Conservation (phyloP, 2,329 filamentous ascomycete species). For the Colletotrichum higginsianum region DNA sequence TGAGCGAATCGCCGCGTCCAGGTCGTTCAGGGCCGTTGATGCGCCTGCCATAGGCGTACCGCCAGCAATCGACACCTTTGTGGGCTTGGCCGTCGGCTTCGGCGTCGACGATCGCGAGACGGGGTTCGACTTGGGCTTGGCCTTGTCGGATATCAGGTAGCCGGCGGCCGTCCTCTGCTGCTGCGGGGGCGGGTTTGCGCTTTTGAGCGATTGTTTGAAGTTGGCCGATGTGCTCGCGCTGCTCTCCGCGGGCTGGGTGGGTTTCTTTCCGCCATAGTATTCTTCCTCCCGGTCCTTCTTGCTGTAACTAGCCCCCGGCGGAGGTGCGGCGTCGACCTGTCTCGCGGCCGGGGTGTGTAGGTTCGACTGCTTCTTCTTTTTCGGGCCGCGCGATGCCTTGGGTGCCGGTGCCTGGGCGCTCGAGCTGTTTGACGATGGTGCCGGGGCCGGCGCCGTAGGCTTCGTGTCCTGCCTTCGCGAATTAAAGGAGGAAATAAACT, state of each 20-base stretch:
- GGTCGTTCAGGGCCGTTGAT: constrained; percentile 78
- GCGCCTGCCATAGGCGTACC: constrained; percentile 87
- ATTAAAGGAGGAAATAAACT: constrained; percentile 88
- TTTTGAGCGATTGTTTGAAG: constrained; percentile 48
- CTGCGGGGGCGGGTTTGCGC: constrained; percentile 43
- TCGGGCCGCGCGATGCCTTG: constrained; percentile 61
- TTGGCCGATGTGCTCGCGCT: constrained; percentile 56
- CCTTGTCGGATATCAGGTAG: constrained; percentile 84
- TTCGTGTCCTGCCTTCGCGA: constrained; percentile 65
- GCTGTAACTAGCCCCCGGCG: constrained; percentile 77
- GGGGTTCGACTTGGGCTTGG: constrained; percentile 70
- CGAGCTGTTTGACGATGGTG: constrained; percentile 13
- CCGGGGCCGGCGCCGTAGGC: constrained; percentile 49
- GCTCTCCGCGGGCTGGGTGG: constrained; percentile 58
- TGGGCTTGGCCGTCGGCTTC: constrained; percentile 59
- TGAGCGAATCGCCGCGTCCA: constrained; percentile 86
- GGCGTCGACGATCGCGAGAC: constrained; percentile 68
- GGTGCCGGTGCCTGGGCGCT: constrained; percentile 60
- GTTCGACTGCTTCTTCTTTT: constrained; percentile 72
- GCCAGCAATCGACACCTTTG: constrained; percentile 81
- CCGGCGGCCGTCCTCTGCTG: constrained; percentile 79
- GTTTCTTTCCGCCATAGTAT: constrained; percentile 77
- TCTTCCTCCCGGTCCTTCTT: constrained; percentile 81
- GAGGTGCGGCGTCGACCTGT: constrained; percentile 74
- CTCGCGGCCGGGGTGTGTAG: constrained; percentile 77